Evolutionary conservation across 2,329 filamentous ascomycete species (phyloP).

Genomic region (Pseudogymnoascus sp.): DNA sequence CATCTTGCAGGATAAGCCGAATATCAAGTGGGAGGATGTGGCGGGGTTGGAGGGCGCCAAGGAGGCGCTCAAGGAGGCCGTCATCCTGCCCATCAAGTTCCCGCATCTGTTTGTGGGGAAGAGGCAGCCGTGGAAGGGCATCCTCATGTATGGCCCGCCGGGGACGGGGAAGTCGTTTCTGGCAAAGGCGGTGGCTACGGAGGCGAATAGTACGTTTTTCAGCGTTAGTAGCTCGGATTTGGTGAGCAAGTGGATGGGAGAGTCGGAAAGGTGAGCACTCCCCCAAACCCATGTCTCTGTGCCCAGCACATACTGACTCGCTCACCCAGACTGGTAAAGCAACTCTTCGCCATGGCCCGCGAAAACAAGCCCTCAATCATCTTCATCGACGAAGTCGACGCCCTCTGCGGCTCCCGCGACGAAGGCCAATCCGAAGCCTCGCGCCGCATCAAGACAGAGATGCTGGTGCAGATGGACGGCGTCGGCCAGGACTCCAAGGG

Average conservation of each 20-base stretch:
- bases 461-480: constrained; percentile 98
- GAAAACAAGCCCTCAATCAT: constrained; percentile 98
- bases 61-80: constrained; percentile 94
- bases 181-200: constrained; percentile 93
- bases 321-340: constrained; percentile 62
- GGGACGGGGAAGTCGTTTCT: constrained; percentile 97
- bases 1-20: constrained; percentile 90
- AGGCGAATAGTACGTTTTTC: constrained; percentile 98
- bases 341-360: constrained; percentile 93
- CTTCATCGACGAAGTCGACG: constrained; percentile 97
- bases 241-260: constrained; percentile 99
- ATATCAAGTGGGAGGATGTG: constrained; percentile 97
- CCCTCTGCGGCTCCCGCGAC: constrained; percentile 81
- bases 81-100: constrained; percentile 96
- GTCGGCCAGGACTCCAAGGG: constrained; percentile 93
- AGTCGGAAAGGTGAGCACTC: constrained; percentile 77
- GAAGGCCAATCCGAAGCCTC: constrained; percentile 98
- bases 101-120: constrained; percentile 94
- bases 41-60: constrained; percentile 90
- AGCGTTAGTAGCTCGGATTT: constrained; percentile 95
- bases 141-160: constrained; percentile 88
- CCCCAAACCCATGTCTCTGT: constrained; percentile 9
- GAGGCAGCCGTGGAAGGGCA: constrained; percentile 96
- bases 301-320: too few species aligned
- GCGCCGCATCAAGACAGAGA: constrained; percentile 94